phyloP scores from a whole-genome alignment of 257 asterid genomes.

The Plantago major region DNA sequence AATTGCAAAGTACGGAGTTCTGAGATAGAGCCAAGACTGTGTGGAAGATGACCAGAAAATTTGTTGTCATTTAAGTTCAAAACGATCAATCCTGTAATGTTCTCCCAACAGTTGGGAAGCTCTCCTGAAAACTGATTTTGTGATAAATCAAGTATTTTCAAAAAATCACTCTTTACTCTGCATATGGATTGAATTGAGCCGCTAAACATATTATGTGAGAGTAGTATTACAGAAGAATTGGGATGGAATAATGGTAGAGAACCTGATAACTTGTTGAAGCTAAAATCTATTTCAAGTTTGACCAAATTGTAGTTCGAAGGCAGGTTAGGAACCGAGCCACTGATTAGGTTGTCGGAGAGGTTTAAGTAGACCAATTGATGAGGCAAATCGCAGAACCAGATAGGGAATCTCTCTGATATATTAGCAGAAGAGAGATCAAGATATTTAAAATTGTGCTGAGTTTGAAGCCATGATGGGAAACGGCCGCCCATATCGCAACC shows the following conservation, averaged over 20 bases:
- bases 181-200: constrained; percentile 35
- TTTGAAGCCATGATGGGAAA: constrained; percentile 37
- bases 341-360: constrained; percentile 32
- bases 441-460: constrained; percentile 8
- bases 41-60: constrained; percentile 10
- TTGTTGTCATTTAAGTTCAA: constrained; percentile 24
- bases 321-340: constrained; percentile 30
- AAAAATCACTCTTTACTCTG: background rate
- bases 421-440: constrained; percentile 31
- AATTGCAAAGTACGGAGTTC: background rate
- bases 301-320: too few relatives aligned
- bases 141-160: constrained; percentile 22
- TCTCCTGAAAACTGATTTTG: constrained; percentile 24
- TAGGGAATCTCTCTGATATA: constrained; percentile 27
- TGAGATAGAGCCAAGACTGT: constrained; percentile 12
- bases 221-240: background rate
- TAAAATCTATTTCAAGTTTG: background rate
- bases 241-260: constrained; percentile 24
- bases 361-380: constrained; percentile 14
- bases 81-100: background rate
- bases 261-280: constrained; percentile 17
- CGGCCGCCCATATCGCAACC: constrained; percentile 24
- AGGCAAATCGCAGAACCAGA: constrained; percentile 31
- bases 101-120: constrained; percentile 32
- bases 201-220: constrained; percentile 26